phyloP scores from a whole-genome alignment of 2,329 filamentous ascomycete species.

The Dactylonectria macrodidyma region DNA sequence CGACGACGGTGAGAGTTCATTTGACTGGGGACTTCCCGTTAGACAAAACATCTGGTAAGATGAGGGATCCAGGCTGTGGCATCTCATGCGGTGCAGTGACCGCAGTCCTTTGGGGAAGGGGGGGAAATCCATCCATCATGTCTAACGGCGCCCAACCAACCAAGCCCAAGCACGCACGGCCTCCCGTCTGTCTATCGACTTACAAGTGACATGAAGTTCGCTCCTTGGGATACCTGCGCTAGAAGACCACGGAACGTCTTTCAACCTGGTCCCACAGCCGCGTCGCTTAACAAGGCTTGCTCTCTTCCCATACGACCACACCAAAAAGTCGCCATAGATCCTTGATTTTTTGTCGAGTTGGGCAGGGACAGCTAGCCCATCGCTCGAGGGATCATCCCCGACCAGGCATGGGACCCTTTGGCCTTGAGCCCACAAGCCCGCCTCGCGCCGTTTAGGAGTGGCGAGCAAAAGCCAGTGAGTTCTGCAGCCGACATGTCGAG shows the following conservation, averaged over 20 bases:
- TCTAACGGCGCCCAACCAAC: constrained; percentile 25
- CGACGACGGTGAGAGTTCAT: background rate
- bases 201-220: constrained; percentile 11
- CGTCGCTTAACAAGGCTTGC: constrained; percentile 15
- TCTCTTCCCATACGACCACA: constrained; percentile 13
- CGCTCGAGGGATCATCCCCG: constrained; percentile 39
- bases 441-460: constrained; percentile 8
- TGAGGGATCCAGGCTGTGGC: background rate
- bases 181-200: constrained; percentile 26
- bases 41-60: background rate
- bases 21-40: background rate
- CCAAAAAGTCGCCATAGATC: constrained; percentile 33
- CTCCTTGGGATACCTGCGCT: constrained; percentile 13
- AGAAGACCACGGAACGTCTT: constrained; percentile 18
- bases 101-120: constrained; percentile 1
- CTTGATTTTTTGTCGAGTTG: constrained; percentile 41
- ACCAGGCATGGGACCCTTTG: constrained; percentile 14
- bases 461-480: constrained; percentile 18
- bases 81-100: background rate
- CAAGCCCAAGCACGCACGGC: constrained; percentile 19
- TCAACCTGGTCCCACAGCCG: constrained; percentile 10
- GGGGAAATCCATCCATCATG: constrained; percentile 4
- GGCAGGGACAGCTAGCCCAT: constrained; percentile 38
- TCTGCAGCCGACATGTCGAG: constrained; percentile 25
- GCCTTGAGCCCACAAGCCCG: constrained; percentile 1